phyloP scores from a whole-genome alignment of 2,329 filamentous ascomycete genomes.

The Helotiales sp. region DNA sequence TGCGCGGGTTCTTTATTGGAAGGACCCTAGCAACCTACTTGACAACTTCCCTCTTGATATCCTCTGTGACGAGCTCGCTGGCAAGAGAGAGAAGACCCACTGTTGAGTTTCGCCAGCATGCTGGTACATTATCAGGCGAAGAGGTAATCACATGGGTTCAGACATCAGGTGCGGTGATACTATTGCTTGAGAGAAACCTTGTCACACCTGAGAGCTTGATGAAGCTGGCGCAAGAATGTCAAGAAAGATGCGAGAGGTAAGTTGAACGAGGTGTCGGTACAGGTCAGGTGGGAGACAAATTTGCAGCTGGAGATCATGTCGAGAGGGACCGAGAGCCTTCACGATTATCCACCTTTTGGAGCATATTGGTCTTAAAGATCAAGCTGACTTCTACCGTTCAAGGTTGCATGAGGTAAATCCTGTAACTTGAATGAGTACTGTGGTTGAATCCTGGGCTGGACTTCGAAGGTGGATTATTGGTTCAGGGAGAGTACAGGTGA shows the following conservation, averaged over 20 bases:
- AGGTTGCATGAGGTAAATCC: too few relatives aligned
- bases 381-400: too few relatives aligned
- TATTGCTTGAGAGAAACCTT: background rate
- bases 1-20: background rate
- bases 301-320: too few relatives aligned
- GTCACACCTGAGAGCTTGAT: background rate
- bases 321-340: too few relatives aligned
- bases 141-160: background rate
- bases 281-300: background rate
- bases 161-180: background rate
- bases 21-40: too few relatives aligned
- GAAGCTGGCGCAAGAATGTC: background rate
- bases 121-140: background rate
- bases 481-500: too few relatives aligned
- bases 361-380: too few relatives aligned
- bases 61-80: background rate
- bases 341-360: too few relatives aligned
- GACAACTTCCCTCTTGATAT: too few relatives aligned
- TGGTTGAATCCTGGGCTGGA: too few relatives aligned
- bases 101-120: background rate
- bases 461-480: too few relatives aligned
- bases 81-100: background rate
- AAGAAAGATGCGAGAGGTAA: background rate
- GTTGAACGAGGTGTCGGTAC: background rate
- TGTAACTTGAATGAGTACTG: too few relatives aligned